Conservation (phyloP, 2,329 filamentous ascomycete genomes). For the Beauveria scarabaeidicola region DNA sequence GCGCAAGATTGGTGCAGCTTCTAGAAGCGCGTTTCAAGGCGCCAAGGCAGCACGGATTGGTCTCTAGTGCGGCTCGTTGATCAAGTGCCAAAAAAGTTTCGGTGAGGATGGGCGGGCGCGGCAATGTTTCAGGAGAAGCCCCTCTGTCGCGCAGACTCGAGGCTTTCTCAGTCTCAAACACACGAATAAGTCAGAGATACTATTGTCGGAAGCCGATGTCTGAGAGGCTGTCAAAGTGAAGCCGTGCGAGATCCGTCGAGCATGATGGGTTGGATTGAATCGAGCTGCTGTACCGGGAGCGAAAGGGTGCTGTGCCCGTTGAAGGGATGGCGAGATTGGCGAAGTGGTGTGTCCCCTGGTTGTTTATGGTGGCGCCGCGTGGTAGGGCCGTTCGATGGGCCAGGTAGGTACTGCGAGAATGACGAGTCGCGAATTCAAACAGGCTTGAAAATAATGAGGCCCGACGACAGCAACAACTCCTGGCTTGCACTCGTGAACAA, state of each 20-base stretch:
- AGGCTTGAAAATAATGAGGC: neutral
- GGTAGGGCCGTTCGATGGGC: neutral
- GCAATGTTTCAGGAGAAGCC: slow-evolving; percentile 10
- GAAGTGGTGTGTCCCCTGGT: neutral
- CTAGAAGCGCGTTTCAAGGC: slow-evolving; percentile 15
- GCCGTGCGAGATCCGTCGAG: neutral
- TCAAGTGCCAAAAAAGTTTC: slow-evolving; percentile 8
- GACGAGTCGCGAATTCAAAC: neutral
- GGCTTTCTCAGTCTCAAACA: slow-evolving; percentile 5
- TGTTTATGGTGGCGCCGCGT: neutral
- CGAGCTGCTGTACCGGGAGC: neutral
- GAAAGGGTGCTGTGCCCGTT: neutral
- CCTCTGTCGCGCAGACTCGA: slow-evolving; percentile 6
- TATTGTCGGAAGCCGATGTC: neutral
- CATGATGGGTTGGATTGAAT: slow-evolving; percentile 3
- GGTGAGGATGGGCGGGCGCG: slow-evolving; percentile 3
- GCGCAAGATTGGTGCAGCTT: slow-evolving; percentile 15
- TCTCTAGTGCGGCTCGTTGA: neutral
- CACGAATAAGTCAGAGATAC: neutral
- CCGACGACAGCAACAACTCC: neutral
- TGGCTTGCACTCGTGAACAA: neutral
- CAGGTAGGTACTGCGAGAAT: neutral
- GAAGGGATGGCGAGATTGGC: neutral
- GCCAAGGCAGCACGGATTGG: neutral
- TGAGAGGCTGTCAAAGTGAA: neutral